Evolutionary conservation across 2,329 filamentous ascomycete genomes (phyloP), one percentile per base, ranked within the genome.

Genomic region (Diaporthe citrichinensis): DNA sequence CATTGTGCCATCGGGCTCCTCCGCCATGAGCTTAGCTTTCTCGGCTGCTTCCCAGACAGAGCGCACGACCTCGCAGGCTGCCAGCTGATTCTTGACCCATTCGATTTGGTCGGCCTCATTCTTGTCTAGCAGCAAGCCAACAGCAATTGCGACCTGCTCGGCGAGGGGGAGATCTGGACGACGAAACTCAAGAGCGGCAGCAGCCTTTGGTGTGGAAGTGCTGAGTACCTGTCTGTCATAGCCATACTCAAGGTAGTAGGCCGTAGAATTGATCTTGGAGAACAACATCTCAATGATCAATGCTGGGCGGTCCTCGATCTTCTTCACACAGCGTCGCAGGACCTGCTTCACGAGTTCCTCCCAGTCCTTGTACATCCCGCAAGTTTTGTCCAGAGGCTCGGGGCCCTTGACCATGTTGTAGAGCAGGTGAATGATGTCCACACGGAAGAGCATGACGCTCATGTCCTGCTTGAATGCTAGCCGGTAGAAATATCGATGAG

Each of bases 401-500:
- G 95, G 94, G 0, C 96, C 96, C 82, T 97, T 97, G 83, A 98
- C 94, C 92, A 99, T 96, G 81, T 92, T 93, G 82, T 98, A 92
- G 68, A 99, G 92, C 1, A 98, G 88, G 58, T 94, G 92, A 62
- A 99, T 91, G 49, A 98, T 98, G 82, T 98, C 97, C 7, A 98
- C 91, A 14, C 96, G 92, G 84, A 95, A 98, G 1, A 99, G 88
- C 86, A 98, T 91, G 31, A 98, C 93, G 74, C 92, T 93, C 86
- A 97, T 92, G 62, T 98, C 95, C 83, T 98, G 94, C 85, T 98
- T 99, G 87, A 98, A 98, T 0, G 95, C 95, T 15, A 98, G 89
- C 0, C 96, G 93, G 81, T 98, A 97, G 81, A 99, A 96, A 83
- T 96, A 99, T 9, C 97, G 93, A 85, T 98, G 97, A 17, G 93